Base-by-base conservation (phyloP, 2,329 filamentous ascomycete species). In the Sclerotinia nivalis region DNA sequence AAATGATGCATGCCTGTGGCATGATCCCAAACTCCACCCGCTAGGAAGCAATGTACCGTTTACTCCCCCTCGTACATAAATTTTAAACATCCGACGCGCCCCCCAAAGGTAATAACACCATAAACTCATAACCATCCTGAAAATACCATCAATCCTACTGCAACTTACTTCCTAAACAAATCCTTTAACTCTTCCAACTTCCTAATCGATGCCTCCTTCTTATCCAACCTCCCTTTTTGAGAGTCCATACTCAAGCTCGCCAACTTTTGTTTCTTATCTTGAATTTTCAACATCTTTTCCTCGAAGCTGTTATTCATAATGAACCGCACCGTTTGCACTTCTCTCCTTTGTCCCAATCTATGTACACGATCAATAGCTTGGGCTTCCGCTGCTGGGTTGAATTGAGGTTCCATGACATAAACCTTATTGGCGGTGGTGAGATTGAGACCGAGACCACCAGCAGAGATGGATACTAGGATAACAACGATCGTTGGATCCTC, bases 391-490 rank as follows among this genome's bases (percentile, higher is more conserved):
- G 93, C 94, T 0, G 96, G 96, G 77, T 99, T 99, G 83, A 95
- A 99, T 78, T 97, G 94, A 7, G 96, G 96, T 79, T 99, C 96
- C 95, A 99, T 98, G 76, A 98, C 91, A 79, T 96, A 98, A 20
- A 96, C 95, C 69, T 88, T 91, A 78, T 89, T 96, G 45, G 91
- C 95, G 0, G 92, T 85, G 0, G 94, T 97, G 68, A 98, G 83
- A 78, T 98, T 98, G 52, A 98, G 88, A 20, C 95, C 95, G 22
- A 97, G 87, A 25, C 96, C 95, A 73, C 95, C 96, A 0, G 95
- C 95, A 77, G 90, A 93, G 80, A 97, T 96, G 13, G 93, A 97
- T 20, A 97, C 93, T 13, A 98, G 87, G 65, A 98, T 93, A 67
- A 97, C 90, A 45, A 89, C 89, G 49, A 97, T 86, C 1, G 80